phyloP scores from a whole-genome alignment of 371 early-diverging fungal species.

The Mortierella sp. region DNA sequence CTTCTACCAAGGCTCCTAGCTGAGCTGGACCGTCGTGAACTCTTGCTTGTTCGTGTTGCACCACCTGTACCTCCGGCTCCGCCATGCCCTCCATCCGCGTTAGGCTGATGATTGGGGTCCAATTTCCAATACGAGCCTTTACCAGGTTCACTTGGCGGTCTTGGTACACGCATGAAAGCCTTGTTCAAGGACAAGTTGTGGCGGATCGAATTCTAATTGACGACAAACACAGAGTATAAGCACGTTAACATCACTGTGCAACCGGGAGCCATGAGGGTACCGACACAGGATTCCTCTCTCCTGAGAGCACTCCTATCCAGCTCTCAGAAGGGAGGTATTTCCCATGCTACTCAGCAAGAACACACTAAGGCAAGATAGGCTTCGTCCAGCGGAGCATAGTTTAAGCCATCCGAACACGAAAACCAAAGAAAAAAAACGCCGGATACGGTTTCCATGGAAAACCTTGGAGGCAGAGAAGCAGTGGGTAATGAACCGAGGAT shows the following conservation, averaged over 20 bases:
- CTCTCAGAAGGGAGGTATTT: constrained; percentile 10
- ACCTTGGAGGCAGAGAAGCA: not conserved
- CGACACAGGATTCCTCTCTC: not conserved
- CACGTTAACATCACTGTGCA: not conserved
- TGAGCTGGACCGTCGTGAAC: constrained; percentile 43
- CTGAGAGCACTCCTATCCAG: constrained; percentile 15
- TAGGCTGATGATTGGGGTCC: constrained; percentile 58
- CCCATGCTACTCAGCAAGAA: constrained; percentile 36
- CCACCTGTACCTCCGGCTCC: constrained; percentile 16
- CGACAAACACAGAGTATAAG: not conserved
- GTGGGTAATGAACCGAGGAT: not conserved
- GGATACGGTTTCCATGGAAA: not conserved
- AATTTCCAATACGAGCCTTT: constrained; percentile 98
- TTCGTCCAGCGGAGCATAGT: constrained; percentile 21
- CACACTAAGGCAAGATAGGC: constrained; percentile 43
- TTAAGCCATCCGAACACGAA: constrained; percentile 15
- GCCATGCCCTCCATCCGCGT: constrained; percentile 16
- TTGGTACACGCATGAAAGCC: constrained; percentile 90
- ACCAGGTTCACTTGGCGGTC: constrained; percentile 91
- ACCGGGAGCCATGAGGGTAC: constrained; percentile 13
- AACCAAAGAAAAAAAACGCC: constrained; percentile 4
- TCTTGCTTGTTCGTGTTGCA: constrained; percentile 24
- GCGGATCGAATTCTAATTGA: constrained; percentile 91
- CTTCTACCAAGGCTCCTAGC: constrained; percentile 40
- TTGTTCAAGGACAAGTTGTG: constrained; percentile 98